These are phyloP conservation scores for Turritis glabra DNA, from an alignment of 345 rosid genomes.

Conservation along the genomic window DNA sequence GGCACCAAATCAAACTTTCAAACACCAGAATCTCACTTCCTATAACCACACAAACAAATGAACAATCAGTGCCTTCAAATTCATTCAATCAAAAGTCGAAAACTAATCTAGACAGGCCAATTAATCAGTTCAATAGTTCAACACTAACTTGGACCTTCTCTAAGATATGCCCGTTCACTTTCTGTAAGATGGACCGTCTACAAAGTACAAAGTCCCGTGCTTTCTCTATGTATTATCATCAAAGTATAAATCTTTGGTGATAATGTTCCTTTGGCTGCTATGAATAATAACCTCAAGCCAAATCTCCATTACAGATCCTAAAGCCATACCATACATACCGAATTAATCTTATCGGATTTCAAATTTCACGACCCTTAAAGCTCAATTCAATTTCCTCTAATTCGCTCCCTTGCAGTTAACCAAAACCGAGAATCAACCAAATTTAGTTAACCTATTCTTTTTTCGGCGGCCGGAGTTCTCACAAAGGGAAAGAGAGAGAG, in stretches of 20 bases:
- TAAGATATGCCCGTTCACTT: background rate
- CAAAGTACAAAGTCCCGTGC: conserved; percentile 5
- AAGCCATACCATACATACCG: background rate
- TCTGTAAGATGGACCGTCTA: background rate
- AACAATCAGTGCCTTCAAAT: background rate
- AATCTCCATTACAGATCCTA: conserved; percentile 13
- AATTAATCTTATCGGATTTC: background rate
- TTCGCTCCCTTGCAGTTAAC: background rate
- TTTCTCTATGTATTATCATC: background rate
- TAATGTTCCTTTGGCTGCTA: background rate
- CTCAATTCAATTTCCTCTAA: background rate
- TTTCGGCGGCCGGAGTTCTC: background rate
- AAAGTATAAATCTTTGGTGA: conserved; percentile 12
- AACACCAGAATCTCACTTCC: conserved; percentile 11
- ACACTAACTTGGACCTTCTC: conserved; percentile 17
- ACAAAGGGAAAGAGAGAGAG: too few species aligned
- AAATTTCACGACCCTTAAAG: background rate
- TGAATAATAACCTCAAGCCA: background rate
- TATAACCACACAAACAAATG: background rate
- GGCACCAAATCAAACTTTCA: background rate
- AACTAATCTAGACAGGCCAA: background rate
- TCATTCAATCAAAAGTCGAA: background rate
- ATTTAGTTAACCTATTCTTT: background rate
- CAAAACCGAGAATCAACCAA: background rate
- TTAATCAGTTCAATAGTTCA: background rate